These are phyloP conservation scores for Pestalotiopsis sp. DNA, from an alignment of 2,329 filamentous ascomycete genomes.

Conservation along the genomic window DNA sequence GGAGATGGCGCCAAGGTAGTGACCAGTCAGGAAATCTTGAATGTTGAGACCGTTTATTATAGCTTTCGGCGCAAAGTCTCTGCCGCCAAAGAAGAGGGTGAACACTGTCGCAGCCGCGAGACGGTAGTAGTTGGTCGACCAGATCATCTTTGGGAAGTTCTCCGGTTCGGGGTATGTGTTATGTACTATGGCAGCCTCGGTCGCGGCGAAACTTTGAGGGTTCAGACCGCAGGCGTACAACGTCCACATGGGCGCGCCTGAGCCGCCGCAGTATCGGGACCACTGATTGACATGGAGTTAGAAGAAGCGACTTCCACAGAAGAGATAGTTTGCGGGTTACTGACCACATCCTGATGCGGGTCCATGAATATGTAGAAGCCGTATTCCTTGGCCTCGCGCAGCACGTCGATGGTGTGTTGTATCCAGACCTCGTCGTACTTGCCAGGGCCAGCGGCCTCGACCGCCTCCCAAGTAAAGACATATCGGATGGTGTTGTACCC, in stretches of 20 bases:
- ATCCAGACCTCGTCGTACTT: slow-evolving; percentile 95
- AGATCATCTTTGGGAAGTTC: slow-evolving; percentile 97
- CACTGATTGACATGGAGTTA: slow-evolving; percentile 55
- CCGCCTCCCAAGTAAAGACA: slow-evolving; percentile 98
- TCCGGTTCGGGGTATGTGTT: slow-evolving; percentile 87
- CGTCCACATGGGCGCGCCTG: slow-evolving; percentile 96
- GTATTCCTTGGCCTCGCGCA: slow-evolving; percentile 83
- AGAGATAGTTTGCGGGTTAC: slow-evolving; percentile 30
- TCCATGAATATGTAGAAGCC: slow-evolving; percentile 99
- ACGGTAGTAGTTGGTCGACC: slow-evolving; percentile 95
- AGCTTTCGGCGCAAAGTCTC: slow-evolving; percentile 91
- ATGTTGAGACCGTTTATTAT: slow-evolving; percentile 95
- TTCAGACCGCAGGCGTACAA: slow-evolving; percentile 92
- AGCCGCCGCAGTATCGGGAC: slow-evolving; percentile 92
- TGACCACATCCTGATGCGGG: slow-evolving; percentile 93
- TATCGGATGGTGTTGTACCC: slow-evolving; percentile 97
- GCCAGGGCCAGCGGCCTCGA: slow-evolving; percentile 88
- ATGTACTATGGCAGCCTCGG: slow-evolving; percentile 90
- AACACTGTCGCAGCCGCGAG: slow-evolving; percentile 89
- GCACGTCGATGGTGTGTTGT: slow-evolving; percentile 80
- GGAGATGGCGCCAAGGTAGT: slow-evolving; percentile 78
- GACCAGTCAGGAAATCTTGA: slow-evolving; percentile 88
- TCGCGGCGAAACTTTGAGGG: slow-evolving; percentile 79
- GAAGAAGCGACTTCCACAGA: slow-evolving; percentile 14
- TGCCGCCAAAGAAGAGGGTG: slow-evolving; percentile 88